phyloP scores from a whole-genome alignment of 169 alveolate species.

The Plasmodium cynomolgi region DNA sequence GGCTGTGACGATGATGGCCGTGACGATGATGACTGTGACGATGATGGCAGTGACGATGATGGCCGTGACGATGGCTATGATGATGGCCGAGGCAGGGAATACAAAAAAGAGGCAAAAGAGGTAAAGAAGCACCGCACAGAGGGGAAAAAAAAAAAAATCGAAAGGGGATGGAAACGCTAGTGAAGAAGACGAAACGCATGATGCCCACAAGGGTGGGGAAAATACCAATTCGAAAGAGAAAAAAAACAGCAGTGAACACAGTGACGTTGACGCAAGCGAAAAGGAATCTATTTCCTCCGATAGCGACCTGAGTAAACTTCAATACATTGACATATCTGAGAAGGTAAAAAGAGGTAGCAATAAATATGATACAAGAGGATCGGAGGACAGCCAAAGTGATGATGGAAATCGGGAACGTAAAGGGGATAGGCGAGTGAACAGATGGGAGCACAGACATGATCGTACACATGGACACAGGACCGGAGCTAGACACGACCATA shows the following conservation, averaged over 20 bases:
- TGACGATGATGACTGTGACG: not conserved
- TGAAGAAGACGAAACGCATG: not conserved
- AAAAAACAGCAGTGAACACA: not conserved
- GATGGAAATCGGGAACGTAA: not conserved
- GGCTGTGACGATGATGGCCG: not conserved
- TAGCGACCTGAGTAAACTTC: slow-evolving; percentile 9
- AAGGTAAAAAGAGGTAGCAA: not conserved
- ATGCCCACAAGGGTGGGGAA: not conserved
- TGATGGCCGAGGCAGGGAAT: not conserved
- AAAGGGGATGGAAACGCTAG: not conserved
- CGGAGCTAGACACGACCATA: not conserved
- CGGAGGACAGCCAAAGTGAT: not conserved
- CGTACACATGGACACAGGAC: not conserved
- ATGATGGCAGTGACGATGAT: not conserved
- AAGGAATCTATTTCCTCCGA: not conserved
- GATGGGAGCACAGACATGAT: not conserved
- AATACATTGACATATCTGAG: not conserved
- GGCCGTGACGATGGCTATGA: not conserved
- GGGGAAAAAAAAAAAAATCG: not conserved
- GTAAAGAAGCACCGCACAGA: not conserved
- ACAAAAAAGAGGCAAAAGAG: not conserved
- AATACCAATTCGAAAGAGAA: not conserved
- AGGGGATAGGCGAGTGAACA: not conserved
- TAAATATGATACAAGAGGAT: not conserved
- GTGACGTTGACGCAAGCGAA: not conserved